These are phyloP conservation scores for Aspergillus hortae DNA, from an alignment of 2,329 filamentous ascomycete genomes.

Conservation along the genomic window DNA sequence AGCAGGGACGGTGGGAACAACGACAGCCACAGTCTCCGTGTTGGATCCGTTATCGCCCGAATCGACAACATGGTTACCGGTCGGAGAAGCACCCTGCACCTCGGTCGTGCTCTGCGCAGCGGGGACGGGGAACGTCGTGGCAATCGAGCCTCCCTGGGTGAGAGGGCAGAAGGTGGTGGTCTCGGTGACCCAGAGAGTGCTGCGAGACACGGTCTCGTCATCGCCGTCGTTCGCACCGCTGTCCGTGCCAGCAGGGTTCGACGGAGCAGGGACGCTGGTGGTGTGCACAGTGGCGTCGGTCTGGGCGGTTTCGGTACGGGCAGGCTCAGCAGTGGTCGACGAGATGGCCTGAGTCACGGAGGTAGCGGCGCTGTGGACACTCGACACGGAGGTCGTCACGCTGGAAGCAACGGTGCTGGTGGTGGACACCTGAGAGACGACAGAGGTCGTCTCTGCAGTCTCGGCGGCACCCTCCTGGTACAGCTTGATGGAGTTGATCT, in stretches of 20 bases:
- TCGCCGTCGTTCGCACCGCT: background rate
- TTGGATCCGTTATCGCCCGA: background rate
- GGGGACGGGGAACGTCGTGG: background rate
- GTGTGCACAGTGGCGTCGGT: background rate
- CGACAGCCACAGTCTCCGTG: background rate
- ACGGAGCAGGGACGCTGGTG: background rate
- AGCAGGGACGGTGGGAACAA: background rate
- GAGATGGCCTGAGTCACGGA: background rate
- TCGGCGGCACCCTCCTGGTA: slow-evolving; percentile 39
- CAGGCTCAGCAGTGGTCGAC: background rate
- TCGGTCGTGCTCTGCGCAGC: background rate
- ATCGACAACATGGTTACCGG: background rate
- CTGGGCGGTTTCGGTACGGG: background rate
- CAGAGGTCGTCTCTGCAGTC: slow-evolving; percentile 5
- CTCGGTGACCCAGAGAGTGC: slow-evolving; percentile 9
- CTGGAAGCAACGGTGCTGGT: slow-evolving; percentile 3
- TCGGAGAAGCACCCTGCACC: too few relatives aligned
- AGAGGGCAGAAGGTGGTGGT: slow-evolving; percentile 19
- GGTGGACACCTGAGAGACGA: background rate
- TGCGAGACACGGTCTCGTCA: slow-evolving; percentile 3
- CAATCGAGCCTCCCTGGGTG: background rate
- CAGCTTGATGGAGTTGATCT: slow-evolving; percentile 69
- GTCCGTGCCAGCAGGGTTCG: background rate
- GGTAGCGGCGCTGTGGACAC: background rate
- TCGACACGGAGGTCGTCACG: background rate